Evolutionary conservation across 345 rosid species (phyloP), one percentile per base, ranked within the genome.

Genomic region (Ceriops tagal): DNA sequence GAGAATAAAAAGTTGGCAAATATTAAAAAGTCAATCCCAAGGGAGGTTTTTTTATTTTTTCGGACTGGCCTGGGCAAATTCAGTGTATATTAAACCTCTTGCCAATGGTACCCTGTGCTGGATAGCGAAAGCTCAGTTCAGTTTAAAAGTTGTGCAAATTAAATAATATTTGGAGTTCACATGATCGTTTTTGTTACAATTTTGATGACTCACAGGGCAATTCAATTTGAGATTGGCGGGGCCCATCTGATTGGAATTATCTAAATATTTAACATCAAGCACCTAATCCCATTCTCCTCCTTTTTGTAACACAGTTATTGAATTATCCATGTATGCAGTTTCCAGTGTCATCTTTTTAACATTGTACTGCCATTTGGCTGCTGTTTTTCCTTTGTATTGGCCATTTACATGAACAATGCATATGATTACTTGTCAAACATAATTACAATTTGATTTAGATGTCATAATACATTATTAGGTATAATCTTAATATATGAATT

Each of bases 151-250:
- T 58, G 71, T 65, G 64, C 51, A 64, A 76, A 61, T 71, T 65
- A 59, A 63, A 53, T 53, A 43, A 43, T 43, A 43, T 13, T 43
- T 43, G 49, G 49, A 3, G 18, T 43, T 43, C 49, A 43, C 18
- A 43, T 43, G 18, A 57, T 56, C 66, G 56, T 32, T 49, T 71
- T 51, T 57, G 24, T 55, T 72, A 57, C 67, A 67, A 69, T 51
- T 68, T 58, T 27, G 70, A 68, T 84, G 85, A 81, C 74, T 81
- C 73, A 66, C 64, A 34, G 1, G 62, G 78, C 87, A 84, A 80
- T 77, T 66, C 15, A n/a, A 10, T 58, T 53, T 60, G 32, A 67
- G 70, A 58, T 71, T 69, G 65, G 71, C 69, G 64, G 72, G 76
- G 37, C 61, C 80, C 76, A n/a, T 9, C 55, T 8, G 31, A 27